Evolutionary conservation across 2,329 filamentous ascomycete species (phyloP).

Genomic region (Colletotrichum musicola): DNA sequence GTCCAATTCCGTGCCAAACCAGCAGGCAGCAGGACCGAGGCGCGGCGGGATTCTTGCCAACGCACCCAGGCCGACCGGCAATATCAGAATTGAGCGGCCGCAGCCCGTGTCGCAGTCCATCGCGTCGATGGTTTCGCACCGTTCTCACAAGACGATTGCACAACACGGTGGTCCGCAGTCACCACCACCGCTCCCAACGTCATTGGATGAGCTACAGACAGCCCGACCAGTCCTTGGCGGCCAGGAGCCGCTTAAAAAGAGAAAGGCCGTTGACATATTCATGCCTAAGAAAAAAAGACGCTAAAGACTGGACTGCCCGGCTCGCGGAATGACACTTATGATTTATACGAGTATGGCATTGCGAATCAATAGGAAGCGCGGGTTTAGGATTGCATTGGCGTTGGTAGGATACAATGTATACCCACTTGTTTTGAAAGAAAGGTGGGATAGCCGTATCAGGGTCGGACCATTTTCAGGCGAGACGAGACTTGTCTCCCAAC

Average conservation of each 20-base stretch:
- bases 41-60: slow-evolving; percentile 32
- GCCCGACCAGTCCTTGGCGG: slow-evolving; percentile 16
- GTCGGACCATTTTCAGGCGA: background rate
- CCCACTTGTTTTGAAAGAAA: slow-evolving; percentile 23
- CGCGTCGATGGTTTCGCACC: slow-evolving; percentile 3
- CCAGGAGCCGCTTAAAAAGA: slow-evolving; percentile 48
- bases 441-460: background rate
- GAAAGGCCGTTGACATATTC: slow-evolving; percentile 63
- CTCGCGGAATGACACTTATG: background rate
- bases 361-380: background rate
- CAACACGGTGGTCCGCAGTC: slow-evolving; percentile 30
- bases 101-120: slow-evolving; percentile 9
- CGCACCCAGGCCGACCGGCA: slow-evolving; percentile 28
- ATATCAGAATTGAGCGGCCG: slow-evolving; percentile 32
- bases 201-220: slow-evolving; percentile 27
- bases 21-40: slow-evolving; percentile 18
- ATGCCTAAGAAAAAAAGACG: slow-evolving; percentile 60
- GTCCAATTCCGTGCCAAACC: background rate
- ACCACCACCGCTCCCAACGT: slow-evolving; percentile 42
- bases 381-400: slow-evolving; percentile 10
- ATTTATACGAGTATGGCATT: slow-evolving; percentile 16
- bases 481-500: background rate
- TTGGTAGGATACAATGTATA: slow-evolving; percentile 24
- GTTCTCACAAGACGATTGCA: slow-evolving; percentile 9
- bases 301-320: background rate